Evolutionary conservation across 2,329 filamentous ascomycete species (phyloP).

Genomic region (Colletotrichum endophyticum): DNA sequence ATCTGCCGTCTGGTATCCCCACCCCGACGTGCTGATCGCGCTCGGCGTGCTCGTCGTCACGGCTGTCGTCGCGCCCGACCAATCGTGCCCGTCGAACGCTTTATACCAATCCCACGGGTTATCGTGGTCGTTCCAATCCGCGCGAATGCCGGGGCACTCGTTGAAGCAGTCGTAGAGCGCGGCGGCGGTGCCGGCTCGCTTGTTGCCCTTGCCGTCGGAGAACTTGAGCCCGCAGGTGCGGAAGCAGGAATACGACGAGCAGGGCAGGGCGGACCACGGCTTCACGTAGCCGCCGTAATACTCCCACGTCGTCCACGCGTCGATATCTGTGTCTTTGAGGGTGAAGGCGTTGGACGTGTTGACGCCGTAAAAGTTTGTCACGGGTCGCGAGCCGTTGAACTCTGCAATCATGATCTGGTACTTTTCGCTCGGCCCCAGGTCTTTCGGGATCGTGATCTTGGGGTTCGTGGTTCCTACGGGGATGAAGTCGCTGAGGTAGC

Average conservation of each 20-base stretch:
- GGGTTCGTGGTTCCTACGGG: neutral
- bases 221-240: conserved; percentile 2
- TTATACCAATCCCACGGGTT: neutral
- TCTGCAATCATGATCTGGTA: neutral
- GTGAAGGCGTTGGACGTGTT: neutral
- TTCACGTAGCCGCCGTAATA: neutral
- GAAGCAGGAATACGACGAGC: neutral
- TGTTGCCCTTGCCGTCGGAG: neutral
- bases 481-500: neutral
- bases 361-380: neutral
- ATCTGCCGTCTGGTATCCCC: neutral
- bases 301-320: neutral
- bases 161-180: neutral
- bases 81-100: neutral
- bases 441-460: neutral
- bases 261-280: neutral
- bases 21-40: neutral
- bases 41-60: neutral
- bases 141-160: neutral
- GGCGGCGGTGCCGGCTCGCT: neutral
- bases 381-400: neutral
- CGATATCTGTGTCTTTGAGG: neutral
- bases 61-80: neutral
- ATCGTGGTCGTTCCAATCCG: neutral
- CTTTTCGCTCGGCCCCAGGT: neutral